Conservation (phyloP, 2,329 filamentous ascomycete species). For the Blastomyces silverae region DNA sequence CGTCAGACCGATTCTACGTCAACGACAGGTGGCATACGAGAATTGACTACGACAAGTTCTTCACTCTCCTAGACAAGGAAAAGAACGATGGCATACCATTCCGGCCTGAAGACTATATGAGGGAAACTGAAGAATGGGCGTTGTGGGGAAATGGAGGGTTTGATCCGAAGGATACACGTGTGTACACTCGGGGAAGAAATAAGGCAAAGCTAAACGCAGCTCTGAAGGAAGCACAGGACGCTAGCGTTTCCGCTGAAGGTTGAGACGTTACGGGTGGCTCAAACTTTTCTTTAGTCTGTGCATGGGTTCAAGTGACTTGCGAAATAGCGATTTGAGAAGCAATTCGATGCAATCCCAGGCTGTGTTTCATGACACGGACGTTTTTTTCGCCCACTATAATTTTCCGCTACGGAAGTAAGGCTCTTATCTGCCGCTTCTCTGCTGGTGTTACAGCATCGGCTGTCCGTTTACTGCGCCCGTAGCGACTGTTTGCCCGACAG, state of each 20-base stretch:
- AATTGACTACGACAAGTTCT: conserved; percentile 88
- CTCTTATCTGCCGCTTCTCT: neutral
- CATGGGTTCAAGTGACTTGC: neutral
- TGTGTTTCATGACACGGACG: neutral
- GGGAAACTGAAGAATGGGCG: conserved; percentile 86
- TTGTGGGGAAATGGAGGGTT: conserved; percentile 92
- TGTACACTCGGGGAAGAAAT: conserved; percentile 71
- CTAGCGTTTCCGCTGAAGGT: neutral
- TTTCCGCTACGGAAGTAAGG: neutral
- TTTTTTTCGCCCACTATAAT: neutral
- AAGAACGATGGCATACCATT: conserved; percentile 57
- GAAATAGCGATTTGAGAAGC: neutral
- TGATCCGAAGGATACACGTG: conserved; percentile 79
- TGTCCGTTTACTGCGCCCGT: neutral
- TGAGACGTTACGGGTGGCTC: neutral
- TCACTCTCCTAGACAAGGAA: conserved; percentile 66
- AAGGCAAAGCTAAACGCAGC: conserved; percentile 20
- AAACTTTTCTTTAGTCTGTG: neutral
- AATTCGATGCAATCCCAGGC: neutral
- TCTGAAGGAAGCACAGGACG: neutral
- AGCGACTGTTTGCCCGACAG: neutral
- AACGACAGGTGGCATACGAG: conserved; percentile 80
- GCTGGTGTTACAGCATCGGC: neutral
- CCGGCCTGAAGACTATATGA: conserved; percentile 85
- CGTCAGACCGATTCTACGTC: conserved; percentile 69